Conservation (phyloP, 768 basidiomycete species). For the Nidularia pulvinata region DNA sequence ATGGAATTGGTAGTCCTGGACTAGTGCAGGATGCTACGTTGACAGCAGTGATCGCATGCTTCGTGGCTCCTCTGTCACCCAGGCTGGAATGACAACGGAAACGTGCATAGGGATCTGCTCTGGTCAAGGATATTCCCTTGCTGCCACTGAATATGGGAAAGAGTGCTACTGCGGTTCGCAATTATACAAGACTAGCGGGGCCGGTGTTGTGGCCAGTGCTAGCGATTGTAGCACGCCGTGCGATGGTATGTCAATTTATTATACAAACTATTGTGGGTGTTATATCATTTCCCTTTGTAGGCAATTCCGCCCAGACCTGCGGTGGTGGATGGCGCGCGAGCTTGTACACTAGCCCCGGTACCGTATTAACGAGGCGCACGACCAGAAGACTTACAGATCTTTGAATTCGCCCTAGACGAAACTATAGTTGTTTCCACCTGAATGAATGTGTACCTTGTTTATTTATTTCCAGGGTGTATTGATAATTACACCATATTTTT, state of each 20-base stretch:
- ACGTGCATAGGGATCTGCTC: constrained; percentile 23
- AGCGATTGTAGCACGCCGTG: constrained; percentile 26
- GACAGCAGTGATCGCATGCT: constrained; percentile 26
- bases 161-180: constrained; percentile 33
- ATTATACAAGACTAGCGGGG: constrained; percentile 16
- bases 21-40: constrained; percentile 25
- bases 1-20: constrained; percentile 14
- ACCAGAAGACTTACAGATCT: too few relatives aligned
- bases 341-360: constrained; percentile 12
- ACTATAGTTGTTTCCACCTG: too few relatives aligned
- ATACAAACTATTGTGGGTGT: neutral
- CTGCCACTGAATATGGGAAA: constrained; percentile 28
- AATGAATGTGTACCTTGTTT: too few relatives aligned
- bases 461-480: too few relatives aligned
- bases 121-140: constrained; percentile 22
- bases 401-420: too few relatives aligned
- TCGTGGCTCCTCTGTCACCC: constrained; percentile 12
- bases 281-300: constrained; percentile 6
- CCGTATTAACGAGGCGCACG: neutral
- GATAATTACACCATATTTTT: too few relatives aligned
- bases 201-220: constrained; percentile 11
- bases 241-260: constrained; percentile 18
- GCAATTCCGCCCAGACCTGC: constrained; percentile 24
- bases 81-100: constrained; percentile 24
- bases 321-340: constrained; percentile 30